Conservation (phyloP, 2,329 filamentous ascomycete species). For the Penicillium italicum region DNA sequence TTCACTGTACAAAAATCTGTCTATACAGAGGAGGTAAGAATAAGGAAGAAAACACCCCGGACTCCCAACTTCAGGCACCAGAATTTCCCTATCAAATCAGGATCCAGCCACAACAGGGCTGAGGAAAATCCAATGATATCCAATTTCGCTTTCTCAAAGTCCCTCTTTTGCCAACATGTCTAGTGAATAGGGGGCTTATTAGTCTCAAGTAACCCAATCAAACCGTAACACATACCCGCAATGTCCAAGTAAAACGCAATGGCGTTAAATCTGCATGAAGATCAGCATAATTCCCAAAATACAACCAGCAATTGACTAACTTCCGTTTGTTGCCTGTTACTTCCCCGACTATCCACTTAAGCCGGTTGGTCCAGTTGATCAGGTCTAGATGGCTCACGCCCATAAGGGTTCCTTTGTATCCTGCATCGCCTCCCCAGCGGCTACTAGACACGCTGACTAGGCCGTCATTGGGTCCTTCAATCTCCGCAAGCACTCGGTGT, state of each 20-base stretch:
- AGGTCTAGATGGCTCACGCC: slow-evolving; percentile 62
- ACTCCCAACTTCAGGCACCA: slow-evolving; percentile 19
- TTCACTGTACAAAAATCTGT: neutral
- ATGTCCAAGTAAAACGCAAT: slow-evolving; percentile 63
- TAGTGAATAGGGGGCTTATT: slow-evolving; percentile 5
- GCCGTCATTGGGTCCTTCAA: slow-evolving; percentile 61
- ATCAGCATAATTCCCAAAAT: neutral
- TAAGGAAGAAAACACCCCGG: neutral
- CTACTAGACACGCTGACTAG: slow-evolving; percentile 59
- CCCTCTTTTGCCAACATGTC: slow-evolving; percentile 70
- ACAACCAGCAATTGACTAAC: slow-evolving; percentile 14
- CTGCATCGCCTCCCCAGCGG: slow-evolving; percentile 53
- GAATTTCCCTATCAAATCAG: slow-evolving; percentile 11
- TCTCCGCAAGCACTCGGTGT: slow-evolving; percentile 51
- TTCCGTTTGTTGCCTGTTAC: slow-evolving; percentile 55
- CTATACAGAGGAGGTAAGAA: neutral
- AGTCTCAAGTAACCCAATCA: slow-evolving; percentile 1
- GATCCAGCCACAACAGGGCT: slow-evolving; percentile 1
- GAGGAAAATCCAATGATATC: slow-evolving; percentile 12
- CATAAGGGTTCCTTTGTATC: slow-evolving; percentile 61
- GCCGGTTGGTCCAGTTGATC: slow-evolving; percentile 64
- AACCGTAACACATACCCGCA: slow-evolving; percentile 47
- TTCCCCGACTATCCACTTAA: slow-evolving; percentile 57
- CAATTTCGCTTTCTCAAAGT: slow-evolving; percentile 26
- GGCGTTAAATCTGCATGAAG: slow-evolving; percentile 54